A percentile compares a stretch with the other conserved stretches of the same genome.
Evolutionary conservation across 257 asterid species (phyloP).

Genomic region (Nicotiana tomentosiformis): DNA sequence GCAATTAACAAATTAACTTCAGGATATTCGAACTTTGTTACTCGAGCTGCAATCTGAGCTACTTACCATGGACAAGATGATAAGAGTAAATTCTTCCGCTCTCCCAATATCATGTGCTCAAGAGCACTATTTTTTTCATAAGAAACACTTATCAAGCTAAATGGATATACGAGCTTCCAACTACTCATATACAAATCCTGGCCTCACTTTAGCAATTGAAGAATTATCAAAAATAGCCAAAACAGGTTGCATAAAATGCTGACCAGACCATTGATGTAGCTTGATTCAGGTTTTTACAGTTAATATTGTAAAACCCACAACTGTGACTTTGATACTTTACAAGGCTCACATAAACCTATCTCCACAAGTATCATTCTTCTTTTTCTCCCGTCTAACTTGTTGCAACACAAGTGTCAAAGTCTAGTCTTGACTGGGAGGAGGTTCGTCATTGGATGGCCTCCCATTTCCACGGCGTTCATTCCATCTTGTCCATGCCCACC

Average conservation of each 20-base stretch:
- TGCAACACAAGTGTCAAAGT: background rate
- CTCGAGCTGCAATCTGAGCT: background rate
- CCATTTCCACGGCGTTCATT: conserved; percentile 61
- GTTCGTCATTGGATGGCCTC: conserved; percentile 42
- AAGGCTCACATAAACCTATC: conserved; percentile 10
- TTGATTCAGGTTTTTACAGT: background rate
- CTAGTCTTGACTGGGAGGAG: conserved; percentile 44
- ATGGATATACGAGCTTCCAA: background rate
- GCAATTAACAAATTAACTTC: too few species aligned
- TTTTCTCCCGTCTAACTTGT: background rate
- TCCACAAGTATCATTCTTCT: background rate
- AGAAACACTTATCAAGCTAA: background rate
- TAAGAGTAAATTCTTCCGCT: background rate
- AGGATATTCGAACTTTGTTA: background rate
- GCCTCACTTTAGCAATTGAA: background rate
- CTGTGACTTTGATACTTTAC: conserved; percentile 9
- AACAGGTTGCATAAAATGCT: background rate
- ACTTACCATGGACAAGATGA: background rate
- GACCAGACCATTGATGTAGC: background rate
- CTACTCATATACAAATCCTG: background rate
- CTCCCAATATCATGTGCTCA: background rate
- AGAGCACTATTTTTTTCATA: background rate
- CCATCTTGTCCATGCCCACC: conserved; percentile 94
- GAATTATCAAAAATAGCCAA: background rate
- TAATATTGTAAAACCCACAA: conserved; percentile 2